Evolutionary conservation across 495 filamentous ascomycete species (phyloP), one percentile per base, ranked within the genome.

Genomic region (Extremus antarcticus): DNA sequence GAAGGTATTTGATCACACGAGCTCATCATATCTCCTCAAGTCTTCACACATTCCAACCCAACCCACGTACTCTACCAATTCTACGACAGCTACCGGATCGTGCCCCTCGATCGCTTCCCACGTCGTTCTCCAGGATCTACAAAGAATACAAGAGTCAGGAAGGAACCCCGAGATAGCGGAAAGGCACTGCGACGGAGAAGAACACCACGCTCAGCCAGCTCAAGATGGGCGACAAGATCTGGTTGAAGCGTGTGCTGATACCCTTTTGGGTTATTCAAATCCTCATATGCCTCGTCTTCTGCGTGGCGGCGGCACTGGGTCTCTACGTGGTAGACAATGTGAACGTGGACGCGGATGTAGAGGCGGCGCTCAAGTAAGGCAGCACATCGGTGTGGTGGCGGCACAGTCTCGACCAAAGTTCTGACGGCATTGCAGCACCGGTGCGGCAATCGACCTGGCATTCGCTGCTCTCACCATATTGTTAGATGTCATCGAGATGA

Each of bases 211-310:
- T n/a, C 45, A 25, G 17, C 38, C 15, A 40, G 29, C 7, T 7
- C 47, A 47, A n/a, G 17, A 60, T 55, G 47, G 2, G 3, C 2
- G 22, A 29, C 19, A 51, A 56, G n/a, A 55, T 62, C 15, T 70
- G 70, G 70, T 54, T 63, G 9, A 70, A 68, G 38, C 13, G 51
- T 10, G 56, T 68, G n/a, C 58, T 72, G 10, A 60, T 70, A 17
- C 70, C 70, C n/a, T 65, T 68, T 54, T 70, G 68, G 68, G 48
- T 50, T 8, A 17, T 67, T 21, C 65, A 72, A 23, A 16, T 70
- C 2, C 21, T 59, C 15, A 52, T 64, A 22, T 39, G 58, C 43
- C 15, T 56, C 40, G 23, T 57, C 11, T 51, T 65, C 25, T 58
- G 65, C 13, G 51, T 47, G 3, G 15, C 53, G 19, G 15, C 16